Evolutionary conservation across 805 yeast genomes (phyloP), one percentile per base, ranked within the genome.

Genomic region (Wickerhamomyces chambardii): DNA sequence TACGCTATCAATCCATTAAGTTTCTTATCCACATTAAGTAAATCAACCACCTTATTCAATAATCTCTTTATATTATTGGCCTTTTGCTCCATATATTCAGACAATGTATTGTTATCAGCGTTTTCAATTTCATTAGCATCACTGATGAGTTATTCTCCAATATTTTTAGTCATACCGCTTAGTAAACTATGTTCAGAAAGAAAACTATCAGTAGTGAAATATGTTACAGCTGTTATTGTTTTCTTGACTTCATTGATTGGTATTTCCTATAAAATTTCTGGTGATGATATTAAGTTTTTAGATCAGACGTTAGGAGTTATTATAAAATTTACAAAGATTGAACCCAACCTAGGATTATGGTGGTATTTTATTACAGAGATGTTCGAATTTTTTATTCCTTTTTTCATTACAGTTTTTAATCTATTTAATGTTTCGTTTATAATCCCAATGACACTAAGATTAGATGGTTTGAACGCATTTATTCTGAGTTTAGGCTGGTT

Each of bases 341-440:
- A 78, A 5, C 98, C 98, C 19, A 92, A 92, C 58, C 56, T 92
- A 44, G 98, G 98, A 1, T 64, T 92, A 16, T 92, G 99, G 99
- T 92, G 99, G 99, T 92, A 92, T 62, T 78, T 89, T 48, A 92
- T 92, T 64, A 83, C 90, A 29, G 98, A 92, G 58, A 84, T 92
- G 75, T 92, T 92, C 59, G 92, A 82, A 36, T 83, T 78, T 52
- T 92, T 90, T 66, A 70, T 80, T 21, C 77, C 84, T 16, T 87
- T 92, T 50, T 92, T 84, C 64, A 61, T 79, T 28, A 78, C 86
- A 10, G 79, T 87, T 16, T 92, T 89, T 74, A 89, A 87, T 49
- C 50, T 89, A 31, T 86, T 78, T 58, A 58, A 77, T 14, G 63
- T 76, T 15, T 61, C 79, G 3, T 83, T 84, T 53, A 66, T 79